Percentiles rank a stretch among this genome's conserved stretches.
phyloP scores from a whole-genome alignment of 148 eudicot genomes.

The Camellia japonica region DNA sequence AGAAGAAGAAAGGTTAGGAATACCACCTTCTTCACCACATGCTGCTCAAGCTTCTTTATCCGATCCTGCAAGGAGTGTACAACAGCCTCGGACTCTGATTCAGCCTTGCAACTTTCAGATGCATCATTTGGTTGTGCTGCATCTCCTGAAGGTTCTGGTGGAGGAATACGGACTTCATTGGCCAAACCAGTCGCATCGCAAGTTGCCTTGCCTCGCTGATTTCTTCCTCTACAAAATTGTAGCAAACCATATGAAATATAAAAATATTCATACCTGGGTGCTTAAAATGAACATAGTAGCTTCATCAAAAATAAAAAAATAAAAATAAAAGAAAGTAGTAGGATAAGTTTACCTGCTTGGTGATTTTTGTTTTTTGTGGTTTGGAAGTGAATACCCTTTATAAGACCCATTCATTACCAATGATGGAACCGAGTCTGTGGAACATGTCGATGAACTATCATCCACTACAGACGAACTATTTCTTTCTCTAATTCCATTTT shows the following conservation, averaged over 20 bases:
- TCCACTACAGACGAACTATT: slow-evolving; percentile 54
- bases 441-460: slow-evolving; percentile 83
- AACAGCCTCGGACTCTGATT: slow-evolving; percentile 44
- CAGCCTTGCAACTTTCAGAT: slow-evolving; percentile 44
- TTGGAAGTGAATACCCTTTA: slow-evolving; percentile 39
- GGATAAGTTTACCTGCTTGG: slow-evolving; percentile 47
- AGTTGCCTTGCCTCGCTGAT: slow-evolving; percentile 45
- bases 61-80: slow-evolving; percentile 44
- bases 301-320: neutral
- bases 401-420: slow-evolving; percentile 44
- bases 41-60: slow-evolving; percentile 52
- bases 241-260: neutral
- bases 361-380: slow-evolving; percentile 50
- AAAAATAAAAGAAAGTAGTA: neutral
- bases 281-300: neutral
- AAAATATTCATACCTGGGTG: neutral
- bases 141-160: slow-evolving; percentile 36
- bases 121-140: slow-evolving; percentile 28
- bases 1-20: neutral
- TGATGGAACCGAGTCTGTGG: slow-evolving; percentile 76
- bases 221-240: slow-evolving; percentile 46
- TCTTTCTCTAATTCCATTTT: slow-evolving; percentile 55
- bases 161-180: slow-evolving; percentile 37
- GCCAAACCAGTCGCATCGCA: slow-evolving; percentile 38
- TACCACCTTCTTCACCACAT: slow-evolving; percentile 20